Evolutionary conservation across 495 filamentous ascomycete species (phyloP).

Genomic region (Talaromyces borbonicus): DNA sequence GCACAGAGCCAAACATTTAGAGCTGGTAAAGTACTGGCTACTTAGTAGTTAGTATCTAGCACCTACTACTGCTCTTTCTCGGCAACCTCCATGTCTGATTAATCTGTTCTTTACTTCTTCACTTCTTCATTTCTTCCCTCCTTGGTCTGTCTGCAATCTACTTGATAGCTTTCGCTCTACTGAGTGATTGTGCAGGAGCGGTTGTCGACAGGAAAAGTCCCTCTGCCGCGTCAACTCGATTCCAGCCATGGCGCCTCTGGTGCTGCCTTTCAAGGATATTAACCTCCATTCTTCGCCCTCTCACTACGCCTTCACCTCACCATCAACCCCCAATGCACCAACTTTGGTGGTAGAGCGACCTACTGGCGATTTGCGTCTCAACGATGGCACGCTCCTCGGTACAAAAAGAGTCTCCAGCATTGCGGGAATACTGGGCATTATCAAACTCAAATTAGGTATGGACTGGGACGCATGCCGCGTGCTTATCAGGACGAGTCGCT

Average conservation of each 20-base stretch:
- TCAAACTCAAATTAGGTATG: conserved; percentile 80
- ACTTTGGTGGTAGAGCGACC: conserved; percentile 84
- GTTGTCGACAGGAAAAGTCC: too few relatives aligned
- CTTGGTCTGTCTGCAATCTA: too few relatives aligned
- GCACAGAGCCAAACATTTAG: too few relatives aligned
- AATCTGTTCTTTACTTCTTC: too few relatives aligned
- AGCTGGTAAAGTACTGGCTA: too few relatives aligned
- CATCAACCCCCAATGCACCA: conserved; percentile 79
- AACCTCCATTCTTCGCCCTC: conserved; percentile 86
- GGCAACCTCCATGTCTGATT: too few relatives aligned
- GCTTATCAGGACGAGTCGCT: not conserved
- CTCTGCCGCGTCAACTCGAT: not conserved
- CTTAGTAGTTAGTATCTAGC: too few relatives aligned
- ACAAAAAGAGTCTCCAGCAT: conserved; percentile 86
- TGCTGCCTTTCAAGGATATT: conserved; percentile 87
- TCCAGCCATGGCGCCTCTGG: conserved; percentile 41
- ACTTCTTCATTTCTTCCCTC: too few relatives aligned
- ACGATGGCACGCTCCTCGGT: conserved; percentile 61
- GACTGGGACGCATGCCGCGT: conserved; percentile 8
- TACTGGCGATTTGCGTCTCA: conserved; percentile 81
- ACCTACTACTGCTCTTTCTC: too few relatives aligned
- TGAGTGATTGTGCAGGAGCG: too few relatives aligned
- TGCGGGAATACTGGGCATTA: conserved; percentile 84
- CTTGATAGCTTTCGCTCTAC: too few relatives aligned
- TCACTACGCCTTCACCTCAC: conserved; percentile 93